Evolutionary conservation across 2,329 filamentous ascomycete genomes (phyloP).

Genomic region (Arthrobotrys musiformis): DNA sequence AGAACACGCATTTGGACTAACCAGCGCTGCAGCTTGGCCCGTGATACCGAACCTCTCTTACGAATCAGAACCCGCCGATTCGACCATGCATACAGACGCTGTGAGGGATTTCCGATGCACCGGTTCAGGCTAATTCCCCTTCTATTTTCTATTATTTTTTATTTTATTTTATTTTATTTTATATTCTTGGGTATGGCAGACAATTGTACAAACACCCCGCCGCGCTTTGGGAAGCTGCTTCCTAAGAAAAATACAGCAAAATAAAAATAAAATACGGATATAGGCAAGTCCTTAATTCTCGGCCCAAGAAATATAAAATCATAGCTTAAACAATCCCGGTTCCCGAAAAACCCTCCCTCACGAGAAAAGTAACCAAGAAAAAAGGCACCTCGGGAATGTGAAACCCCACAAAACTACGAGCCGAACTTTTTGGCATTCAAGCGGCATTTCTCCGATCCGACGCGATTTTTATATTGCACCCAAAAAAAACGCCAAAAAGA

Average conservation of each 20-base stretch:
- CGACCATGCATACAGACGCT: conserved; percentile 47
- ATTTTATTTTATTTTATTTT: background rate
- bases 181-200: background rate
- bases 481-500: too few species aligned
- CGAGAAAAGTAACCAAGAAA: background rate
- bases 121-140: conserved; percentile 37
- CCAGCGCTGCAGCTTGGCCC: conserved; percentile 23
- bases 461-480: too few species aligned
- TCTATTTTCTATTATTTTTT: background rate
- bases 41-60: conserved; percentile 51
- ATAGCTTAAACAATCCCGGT: conserved; percentile 8
- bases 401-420: conserved; percentile 13
- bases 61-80: conserved; percentile 45
- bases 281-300: too few species aligned
- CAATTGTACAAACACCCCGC: conserved; percentile 20
- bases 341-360: conserved; percentile 34
- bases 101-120: conserved; percentile 49
- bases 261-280: background rate
- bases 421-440: conserved; percentile 8
- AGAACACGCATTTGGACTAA: too few species aligned
- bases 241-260: background rate
- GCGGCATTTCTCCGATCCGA: conserved; percentile 55
- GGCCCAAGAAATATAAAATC: background rate
- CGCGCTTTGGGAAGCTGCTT: conserved; percentile 31
- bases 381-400: conserved; percentile 44